Base-by-base conservation (phyloP, 2,329 filamentous ascomycete species). In the Lachnellula willkommii region DNA sequence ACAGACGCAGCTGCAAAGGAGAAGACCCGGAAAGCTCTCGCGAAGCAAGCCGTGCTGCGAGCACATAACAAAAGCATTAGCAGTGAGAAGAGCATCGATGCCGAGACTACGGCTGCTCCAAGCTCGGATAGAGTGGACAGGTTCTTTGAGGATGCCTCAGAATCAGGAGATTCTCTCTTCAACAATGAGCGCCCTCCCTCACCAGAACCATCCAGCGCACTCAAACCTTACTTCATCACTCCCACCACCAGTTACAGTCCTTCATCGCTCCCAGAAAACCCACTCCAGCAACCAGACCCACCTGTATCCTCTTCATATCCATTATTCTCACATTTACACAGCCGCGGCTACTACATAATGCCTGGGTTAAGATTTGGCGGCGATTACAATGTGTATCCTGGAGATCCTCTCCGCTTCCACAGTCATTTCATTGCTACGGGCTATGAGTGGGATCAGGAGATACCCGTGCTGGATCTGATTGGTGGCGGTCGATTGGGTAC, bases 311-410 rank as follows among this genome's bases (percentile, higher is more conserved):
- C 73, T 17, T 85, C 83, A 2, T 92, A 90, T 64, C 84, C 89
- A 2, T 76, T 97, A 22, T 96, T 90, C 72, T 83, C 82, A 37
- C 86, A 94, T 69, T 77, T 99, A 26, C 89, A 96, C 68, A 77
- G 80, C 7, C 78, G 81, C 17, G 89, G 88, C 50, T 96, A 93
- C 73, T 97, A 88, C 74, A 84, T 94, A 68, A 92, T 91, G 53
- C 94, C 94, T 1, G 94, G 94, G 8, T 79, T 99, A 52, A 89
- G 94, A 26, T 99, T 99, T 67, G 94, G 94, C 26, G 95, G 92
- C 65, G 85, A 94, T 67, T 96, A 95, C 73, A 90, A 91, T 64
- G 90, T 95, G 5, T 99, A 99, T 66, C 94, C 94, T 0, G 94
- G 94, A 47, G 94, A 99, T 70, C 91, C 94, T 1, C 77, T 99